These are phyloP conservation scores for Plantago lanceolata DNA, from an alignment of 305 asterid species.

Conservation along the genomic window DNA sequence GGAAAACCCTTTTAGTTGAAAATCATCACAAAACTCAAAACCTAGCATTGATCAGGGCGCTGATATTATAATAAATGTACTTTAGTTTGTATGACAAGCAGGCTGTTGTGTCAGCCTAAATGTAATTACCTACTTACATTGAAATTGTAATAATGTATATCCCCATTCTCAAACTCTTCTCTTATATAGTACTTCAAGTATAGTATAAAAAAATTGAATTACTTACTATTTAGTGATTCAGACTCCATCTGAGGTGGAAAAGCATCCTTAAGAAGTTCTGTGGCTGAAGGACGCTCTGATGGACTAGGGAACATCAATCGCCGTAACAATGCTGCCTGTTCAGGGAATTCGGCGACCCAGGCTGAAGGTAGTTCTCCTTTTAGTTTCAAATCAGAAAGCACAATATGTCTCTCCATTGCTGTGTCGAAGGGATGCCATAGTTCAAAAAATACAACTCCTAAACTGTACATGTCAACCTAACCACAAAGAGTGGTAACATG, in stretches of 20 bases:
- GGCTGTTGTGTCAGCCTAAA: neutral
- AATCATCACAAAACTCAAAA: neutral
- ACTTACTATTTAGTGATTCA: slow-evolving; percentile 86
- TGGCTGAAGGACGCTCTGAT: slow-evolving; percentile 92
- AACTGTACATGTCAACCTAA: slow-evolving; percentile 95
- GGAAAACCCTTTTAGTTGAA: neutral
- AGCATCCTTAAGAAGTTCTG: slow-evolving; percentile 84
- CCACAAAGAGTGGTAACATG: slow-evolving; percentile 27
- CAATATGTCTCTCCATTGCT: slow-evolving; percentile 87
- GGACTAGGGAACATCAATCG: slow-evolving; percentile 81
- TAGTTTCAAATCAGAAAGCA: slow-evolving; percentile 81
- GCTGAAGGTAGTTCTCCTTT: slow-evolving; percentile 81
- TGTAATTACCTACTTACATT: neutral
- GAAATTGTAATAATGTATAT: neutral
- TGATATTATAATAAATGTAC: no score
- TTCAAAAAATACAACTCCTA: slow-evolving; percentile 93
- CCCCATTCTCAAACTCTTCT: neutral
- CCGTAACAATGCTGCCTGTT: slow-evolving; percentile 73
- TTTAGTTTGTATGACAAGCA: no score
- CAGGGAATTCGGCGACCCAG: slow-evolving; percentile 77
- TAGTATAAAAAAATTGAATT: slow-evolving; percentile 8
- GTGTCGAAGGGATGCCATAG: slow-evolving; percentile 97
- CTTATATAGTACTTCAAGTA: neutral
- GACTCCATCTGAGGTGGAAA: slow-evolving; percentile 94
- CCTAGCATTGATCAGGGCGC: neutral